Percentiles rank a stretch among this genome's conserved stretches.
phyloP scores from a whole-genome alignment of 2,329 filamentous ascomycete species.

The Alternaria ventricosa region DNA sequence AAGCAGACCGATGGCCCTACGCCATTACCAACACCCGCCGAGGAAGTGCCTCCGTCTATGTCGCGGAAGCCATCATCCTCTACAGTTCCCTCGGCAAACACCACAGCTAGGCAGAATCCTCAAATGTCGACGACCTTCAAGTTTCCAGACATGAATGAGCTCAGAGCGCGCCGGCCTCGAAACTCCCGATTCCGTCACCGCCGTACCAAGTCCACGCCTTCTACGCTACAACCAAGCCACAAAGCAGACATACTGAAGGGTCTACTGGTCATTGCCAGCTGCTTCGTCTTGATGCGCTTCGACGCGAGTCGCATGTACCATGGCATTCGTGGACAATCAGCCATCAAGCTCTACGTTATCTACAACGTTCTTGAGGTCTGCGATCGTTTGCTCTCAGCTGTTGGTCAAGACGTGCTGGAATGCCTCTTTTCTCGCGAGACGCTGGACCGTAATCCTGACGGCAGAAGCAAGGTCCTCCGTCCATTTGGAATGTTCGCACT shows the following conservation, averaged over 20 bases:
- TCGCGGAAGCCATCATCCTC: constrained; percentile 37
- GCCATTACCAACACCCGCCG: constrained; percentile 33
- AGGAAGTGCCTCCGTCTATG: constrained; percentile 34
- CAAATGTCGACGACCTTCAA: constrained; percentile 30
- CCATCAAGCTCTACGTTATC: constrained; percentile 98
- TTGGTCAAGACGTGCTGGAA: constrained; percentile 95
- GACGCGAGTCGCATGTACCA: constrained; percentile 99
- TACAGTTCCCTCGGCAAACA: constrained; percentile 18
- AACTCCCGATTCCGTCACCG: constrained; percentile 62
- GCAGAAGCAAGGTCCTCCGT: constrained; percentile 86
- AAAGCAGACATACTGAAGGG: constrained; percentile 96
- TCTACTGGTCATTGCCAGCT: constrained; percentile 84
- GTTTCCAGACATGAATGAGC: constrained; percentile 38
- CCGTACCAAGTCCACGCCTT: constrained; percentile 83
- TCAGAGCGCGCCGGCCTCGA: constrained; percentile 34
- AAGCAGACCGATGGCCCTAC: constrained; percentile 50
- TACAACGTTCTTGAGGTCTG: constrained; percentile 96
- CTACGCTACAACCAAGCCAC: constrained; percentile 82
- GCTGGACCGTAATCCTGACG: constrained; percentile 83
- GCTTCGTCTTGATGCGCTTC: constrained; percentile 82
- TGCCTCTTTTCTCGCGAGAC: constrained; percentile 94
- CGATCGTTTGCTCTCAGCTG: constrained; percentile 85
- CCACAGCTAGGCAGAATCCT: constrained; percentile 32
- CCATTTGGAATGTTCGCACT: constrained; percentile 92
- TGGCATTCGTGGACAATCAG: constrained; percentile 92